Evolutionary conservation across 2,329 filamentous ascomycete genomes (phyloP).

Genomic region (Dactylella cylindrospora): DNA sequence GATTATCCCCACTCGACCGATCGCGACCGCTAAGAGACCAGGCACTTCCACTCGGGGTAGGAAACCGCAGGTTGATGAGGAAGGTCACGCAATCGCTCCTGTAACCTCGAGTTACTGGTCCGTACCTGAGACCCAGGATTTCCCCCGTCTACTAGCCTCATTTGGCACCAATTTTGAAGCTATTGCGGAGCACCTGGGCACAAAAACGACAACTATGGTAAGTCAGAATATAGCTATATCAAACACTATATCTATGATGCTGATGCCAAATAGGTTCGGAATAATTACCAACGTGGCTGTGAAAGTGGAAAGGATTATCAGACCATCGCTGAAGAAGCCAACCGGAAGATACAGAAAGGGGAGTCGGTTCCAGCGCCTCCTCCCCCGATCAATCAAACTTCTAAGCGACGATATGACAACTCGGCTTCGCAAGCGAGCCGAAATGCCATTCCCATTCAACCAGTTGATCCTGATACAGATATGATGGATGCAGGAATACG

Average conservation of each 20-base stretch:
- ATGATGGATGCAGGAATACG: conserved; percentile 30
- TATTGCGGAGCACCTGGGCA: conserved; percentile 77
- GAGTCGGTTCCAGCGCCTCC: conserved; percentile 65
- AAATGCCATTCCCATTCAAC: conserved; percentile 15
- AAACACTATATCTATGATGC: conserved; percentile 42
- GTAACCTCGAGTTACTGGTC: conserved; percentile 82
- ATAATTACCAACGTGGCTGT: conserved; percentile 66
- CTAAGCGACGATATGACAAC: conserved; percentile 59
- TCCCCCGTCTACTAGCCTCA: conserved; percentile 68
- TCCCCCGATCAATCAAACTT: conserved; percentile 57
- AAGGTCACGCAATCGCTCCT: conserved; percentile 56
- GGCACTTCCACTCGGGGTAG: conserved; percentile 31
- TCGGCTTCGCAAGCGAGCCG: conserved; percentile 49
- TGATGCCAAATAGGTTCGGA: conserved; percentile 61
- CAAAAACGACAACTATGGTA: conserved; percentile 85
- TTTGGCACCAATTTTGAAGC: conserved; percentile 78
- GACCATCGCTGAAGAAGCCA: conserved; percentile 62
- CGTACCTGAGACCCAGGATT: conserved; percentile 76
- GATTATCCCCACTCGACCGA: conserved; percentile 32
- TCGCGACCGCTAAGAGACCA: conserved; percentile 46
- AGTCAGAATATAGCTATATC: conserved; percentile 48
- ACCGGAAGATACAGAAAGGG: conserved; percentile 59
- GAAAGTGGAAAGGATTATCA: conserved; percentile 65
- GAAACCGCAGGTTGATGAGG: conserved; percentile 53
- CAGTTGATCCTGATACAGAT: conserved; percentile 26